phyloP scores from a whole-genome alignment of 371 early-diverging fungal genomes.

The Chytridium lagenaria region DNA sequence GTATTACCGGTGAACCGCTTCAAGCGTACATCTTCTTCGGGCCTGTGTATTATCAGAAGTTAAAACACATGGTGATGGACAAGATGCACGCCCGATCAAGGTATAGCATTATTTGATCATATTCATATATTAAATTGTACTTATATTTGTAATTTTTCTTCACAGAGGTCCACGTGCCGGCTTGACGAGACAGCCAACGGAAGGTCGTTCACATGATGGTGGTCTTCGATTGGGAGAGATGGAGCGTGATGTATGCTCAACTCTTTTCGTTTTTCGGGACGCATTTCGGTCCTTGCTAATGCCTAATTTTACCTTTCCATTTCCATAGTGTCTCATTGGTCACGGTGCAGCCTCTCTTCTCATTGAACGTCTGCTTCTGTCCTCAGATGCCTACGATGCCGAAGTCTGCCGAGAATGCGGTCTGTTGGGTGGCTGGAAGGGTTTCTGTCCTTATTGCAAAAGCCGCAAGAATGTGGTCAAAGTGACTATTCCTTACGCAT shows the following conservation, averaged over 20 bases:
- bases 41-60: constrained; percentile 95
- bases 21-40: constrained; percentile 98
- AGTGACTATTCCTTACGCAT: constrained; percentile 98
- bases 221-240: constrained; percentile 98
- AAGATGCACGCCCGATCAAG: constrained; percentile 99
- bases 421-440: constrained; percentile 90
- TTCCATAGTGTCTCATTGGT: constrained; percentile 83
- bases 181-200: constrained; percentile 97
- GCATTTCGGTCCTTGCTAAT: too few relatives aligned
- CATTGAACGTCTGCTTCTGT: constrained; percentile 94
- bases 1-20: constrained; percentile 82
- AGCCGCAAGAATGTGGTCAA: constrained; percentile 81
- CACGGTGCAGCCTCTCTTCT: constrained; percentile 96
- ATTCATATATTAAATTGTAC: too few relatives aligned
- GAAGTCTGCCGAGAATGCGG: constrained; percentile 94
- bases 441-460: constrained; percentile 91
- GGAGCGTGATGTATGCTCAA: constrained; percentile 85
- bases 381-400: constrained; percentile 94
- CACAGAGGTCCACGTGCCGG: constrained; percentile 91
- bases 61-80: constrained; percentile 99
- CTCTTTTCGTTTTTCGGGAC: neutral
- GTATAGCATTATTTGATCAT: constrained; percentile 55
- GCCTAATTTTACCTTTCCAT: neutral
- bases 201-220: constrained; percentile 98
- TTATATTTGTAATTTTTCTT: neutral